Conservation (phyloP, 129 eudicot species). For the Tanacetum coccineum region DNA sequence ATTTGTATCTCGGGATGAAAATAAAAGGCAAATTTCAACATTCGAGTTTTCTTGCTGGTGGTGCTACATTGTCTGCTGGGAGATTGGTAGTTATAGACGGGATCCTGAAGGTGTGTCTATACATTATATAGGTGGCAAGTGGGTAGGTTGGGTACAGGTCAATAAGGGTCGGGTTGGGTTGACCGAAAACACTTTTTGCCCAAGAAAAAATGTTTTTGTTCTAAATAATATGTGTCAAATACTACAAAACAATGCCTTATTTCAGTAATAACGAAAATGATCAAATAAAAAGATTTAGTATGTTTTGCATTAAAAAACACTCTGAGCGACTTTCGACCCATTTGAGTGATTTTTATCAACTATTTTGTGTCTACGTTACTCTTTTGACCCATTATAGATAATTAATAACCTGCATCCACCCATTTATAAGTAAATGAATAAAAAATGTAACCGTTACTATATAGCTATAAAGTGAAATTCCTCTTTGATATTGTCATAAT, state of each 20-base stretch:
- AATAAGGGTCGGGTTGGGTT: not conserved
- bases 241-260: not conserved
- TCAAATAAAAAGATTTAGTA: not conserved
- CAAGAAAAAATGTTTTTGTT: not conserved
- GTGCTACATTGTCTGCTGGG: constrained; percentile 88
- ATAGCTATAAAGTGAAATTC: not conserved
- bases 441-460: not conserved
- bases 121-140: not conserved
- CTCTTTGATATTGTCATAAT: constrained; percentile 8
- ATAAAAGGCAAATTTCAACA: constrained; percentile 80
- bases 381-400: not conserved
- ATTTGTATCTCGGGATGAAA: constrained; percentile 65
- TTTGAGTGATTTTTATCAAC: not conserved
- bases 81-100: constrained; percentile 63
- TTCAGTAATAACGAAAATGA: not conserved
- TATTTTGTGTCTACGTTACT: not conserved
- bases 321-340: not conserved
- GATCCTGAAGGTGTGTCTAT: constrained; percentile 48
- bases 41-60: constrained; percentile 93
- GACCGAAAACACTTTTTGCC: not conserved
- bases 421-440: not conserved
- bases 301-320: not conserved
- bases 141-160: not conserved
- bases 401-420: not conserved
- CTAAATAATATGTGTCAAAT: not conserved